Percentiles rank a stretch among this genome's conserved stretches.
Conservation (phyloP, 306 rosid species). For the Ammopiptanthus mongolicus region DNA sequence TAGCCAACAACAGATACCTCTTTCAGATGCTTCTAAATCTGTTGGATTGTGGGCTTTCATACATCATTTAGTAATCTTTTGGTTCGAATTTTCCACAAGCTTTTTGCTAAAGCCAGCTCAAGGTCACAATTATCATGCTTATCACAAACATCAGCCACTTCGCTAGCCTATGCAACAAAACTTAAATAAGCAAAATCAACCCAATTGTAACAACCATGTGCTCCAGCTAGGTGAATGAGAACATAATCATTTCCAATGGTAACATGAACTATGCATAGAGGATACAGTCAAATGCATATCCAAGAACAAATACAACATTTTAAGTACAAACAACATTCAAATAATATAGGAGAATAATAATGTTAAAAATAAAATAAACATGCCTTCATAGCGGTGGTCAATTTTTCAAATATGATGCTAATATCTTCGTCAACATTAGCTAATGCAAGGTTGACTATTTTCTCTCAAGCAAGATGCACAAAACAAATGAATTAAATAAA, state of each 20-base stretch:
- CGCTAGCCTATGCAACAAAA: conserved; percentile 50
- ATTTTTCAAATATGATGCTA: conserved; percentile 32
- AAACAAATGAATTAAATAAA: too few relatives aligned
- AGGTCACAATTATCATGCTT: conserved; percentile 43
- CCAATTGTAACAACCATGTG: neutral
- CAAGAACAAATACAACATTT: conserved; percentile 7
- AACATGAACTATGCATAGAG: neutral
- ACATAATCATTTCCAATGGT: conserved; percentile 1
- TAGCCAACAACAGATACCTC: conserved; percentile 45
- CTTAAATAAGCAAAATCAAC: conserved; percentile 20
- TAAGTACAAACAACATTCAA: neutral
- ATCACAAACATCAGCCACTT: conserved; percentile 59
- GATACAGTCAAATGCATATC: neutral
- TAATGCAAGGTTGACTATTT: conserved; percentile 40
- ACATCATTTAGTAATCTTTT: conserved; percentile 41
- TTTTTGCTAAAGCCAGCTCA: conserved; percentile 53
- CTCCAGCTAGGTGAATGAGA: conserved; percentile 8
- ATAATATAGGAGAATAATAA: neutral
- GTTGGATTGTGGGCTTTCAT: conserved; percentile 53
- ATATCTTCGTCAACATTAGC: conserved; percentile 48
- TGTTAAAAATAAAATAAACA: neutral
- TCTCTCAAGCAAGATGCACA: conserved; percentile 53
- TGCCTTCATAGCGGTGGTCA: conserved; percentile 70
- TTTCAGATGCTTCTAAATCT: conserved; percentile 60
- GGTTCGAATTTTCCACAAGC: conserved; percentile 65